phyloP scores from a whole-genome alignment of 2,329 filamentous ascomycete genomes.

The Colletotrichum cordylinicola region DNA sequence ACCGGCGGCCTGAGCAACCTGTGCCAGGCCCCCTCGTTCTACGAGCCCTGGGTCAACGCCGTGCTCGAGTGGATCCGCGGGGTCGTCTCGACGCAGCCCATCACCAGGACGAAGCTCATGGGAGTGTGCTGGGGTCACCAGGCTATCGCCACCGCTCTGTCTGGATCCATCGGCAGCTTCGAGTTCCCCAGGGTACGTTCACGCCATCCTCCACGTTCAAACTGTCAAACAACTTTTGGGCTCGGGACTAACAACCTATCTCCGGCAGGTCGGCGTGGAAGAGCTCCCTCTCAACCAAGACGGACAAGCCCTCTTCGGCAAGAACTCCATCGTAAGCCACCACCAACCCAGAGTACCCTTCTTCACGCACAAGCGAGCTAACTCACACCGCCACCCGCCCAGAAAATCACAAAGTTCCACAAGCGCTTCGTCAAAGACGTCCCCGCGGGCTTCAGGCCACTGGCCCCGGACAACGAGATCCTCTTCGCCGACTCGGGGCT shows the following conservation, averaged over 20 bases:
- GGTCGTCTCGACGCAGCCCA: conserved; percentile 2
- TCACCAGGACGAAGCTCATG: conserved; percentile 5
- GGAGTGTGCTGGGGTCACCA: conserved; percentile 15
- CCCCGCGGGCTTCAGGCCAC: background rate
- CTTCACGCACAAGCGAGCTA: background rate
- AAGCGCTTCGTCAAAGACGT: conserved; percentile 10
- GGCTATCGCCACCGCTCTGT: conserved; percentile 6
- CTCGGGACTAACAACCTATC: background rate
- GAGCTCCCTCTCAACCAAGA: background rate
- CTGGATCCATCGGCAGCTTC: conserved; percentile 4
- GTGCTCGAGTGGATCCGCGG: conserved; percentile 10
- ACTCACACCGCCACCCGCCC: background rate
- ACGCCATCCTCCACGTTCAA: background rate
- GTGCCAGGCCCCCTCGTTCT: conserved; percentile 1
- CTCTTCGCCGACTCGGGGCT: background rate
- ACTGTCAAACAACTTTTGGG: background rate
- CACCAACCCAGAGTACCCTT: rapidly evolving
- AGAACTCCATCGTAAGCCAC: background rate
- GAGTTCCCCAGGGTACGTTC: conserved; percentile 1
- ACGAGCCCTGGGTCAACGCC: conserved; percentile 11
- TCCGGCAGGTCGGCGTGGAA: background rate
- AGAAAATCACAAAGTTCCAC: conserved; percentile 19
- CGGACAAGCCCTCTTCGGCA: conserved; percentile 2
- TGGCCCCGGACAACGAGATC: conserved; percentile 8
- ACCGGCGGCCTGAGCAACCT: conserved; percentile 14